Evolutionary conservation across 305 asterid species (phyloP).

Genomic region (Lippia alba): DNA sequence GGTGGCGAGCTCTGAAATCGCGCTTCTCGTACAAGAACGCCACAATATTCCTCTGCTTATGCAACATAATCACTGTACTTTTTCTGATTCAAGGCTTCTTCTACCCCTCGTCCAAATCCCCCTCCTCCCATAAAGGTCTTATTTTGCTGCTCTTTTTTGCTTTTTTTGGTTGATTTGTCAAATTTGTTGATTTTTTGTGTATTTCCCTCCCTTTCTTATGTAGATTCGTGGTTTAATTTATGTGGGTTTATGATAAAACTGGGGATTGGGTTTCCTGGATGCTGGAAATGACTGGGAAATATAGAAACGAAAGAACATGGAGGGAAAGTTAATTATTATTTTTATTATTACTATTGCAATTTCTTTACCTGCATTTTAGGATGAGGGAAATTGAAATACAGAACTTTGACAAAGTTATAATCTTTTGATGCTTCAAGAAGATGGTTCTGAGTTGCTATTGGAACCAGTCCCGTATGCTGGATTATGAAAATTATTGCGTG

Average conservation of each 20-base stretch:
- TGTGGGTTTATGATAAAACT: constrained; percentile 11
- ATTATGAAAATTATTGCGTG: background rate
- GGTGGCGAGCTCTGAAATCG: constrained; percentile 68
- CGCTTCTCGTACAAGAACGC: constrained; percentile 77
- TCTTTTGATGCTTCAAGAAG: too few relatives aligned
- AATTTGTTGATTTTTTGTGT: background rate
- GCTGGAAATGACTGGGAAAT: constrained; percentile 1
- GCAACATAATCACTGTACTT: constrained; percentile 66
- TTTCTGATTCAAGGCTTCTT: constrained; percentile 67
- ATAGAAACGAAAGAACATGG: background rate
- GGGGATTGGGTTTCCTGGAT: constrained; percentile 10
- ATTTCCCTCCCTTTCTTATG: background rate
- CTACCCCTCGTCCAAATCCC: constrained; percentile 51
- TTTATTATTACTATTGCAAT: background rate
- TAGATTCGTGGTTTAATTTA: background rate
- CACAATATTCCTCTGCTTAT: constrained; percentile 64
- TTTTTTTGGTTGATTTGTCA: background rate
- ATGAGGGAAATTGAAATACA: background rate
- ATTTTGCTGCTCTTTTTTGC: background rate
- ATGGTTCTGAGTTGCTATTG: background rate
- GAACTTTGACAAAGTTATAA: background rate
- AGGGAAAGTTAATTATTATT: background rate
- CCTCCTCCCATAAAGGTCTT: constrained; percentile 45
- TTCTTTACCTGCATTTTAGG: background rate
- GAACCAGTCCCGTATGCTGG: background rate